These are phyloP conservation scores for Exophiala calicioides DNA, from an alignment of 2,329 filamentous ascomycete species.

Conservation along the genomic window DNA sequence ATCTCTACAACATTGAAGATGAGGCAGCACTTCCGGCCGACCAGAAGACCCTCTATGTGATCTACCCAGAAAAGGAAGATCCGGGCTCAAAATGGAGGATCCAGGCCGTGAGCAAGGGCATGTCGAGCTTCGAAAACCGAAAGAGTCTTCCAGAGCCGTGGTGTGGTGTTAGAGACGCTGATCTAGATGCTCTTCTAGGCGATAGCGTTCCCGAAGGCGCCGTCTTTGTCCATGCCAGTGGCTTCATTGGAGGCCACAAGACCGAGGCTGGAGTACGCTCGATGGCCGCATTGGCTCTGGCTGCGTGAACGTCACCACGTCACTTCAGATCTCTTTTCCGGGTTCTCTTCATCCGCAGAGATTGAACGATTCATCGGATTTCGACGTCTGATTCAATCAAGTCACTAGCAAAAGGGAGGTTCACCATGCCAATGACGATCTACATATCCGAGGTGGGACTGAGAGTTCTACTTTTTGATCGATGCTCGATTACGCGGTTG, in stretches of 20 bases:
- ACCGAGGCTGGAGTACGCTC: slow-evolving; percentile 82
- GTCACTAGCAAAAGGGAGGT: no score
- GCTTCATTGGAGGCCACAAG: slow-evolving; percentile 95
- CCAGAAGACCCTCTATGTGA: slow-evolving; percentile 75
- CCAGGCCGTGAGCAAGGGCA: slow-evolving; percentile 81
- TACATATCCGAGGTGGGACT: no score
- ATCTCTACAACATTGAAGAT: slow-evolving; percentile 83
- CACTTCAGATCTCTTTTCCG: background rate
- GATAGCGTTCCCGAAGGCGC: slow-evolving; percentile 56
- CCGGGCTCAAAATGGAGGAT: slow-evolving; percentile 87
- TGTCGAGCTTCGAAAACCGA: slow-evolving; percentile 86
- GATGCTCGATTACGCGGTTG: background rate
- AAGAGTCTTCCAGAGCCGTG: slow-evolving; percentile 88
- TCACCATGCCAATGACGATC: no score
- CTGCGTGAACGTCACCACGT: slow-evolving; percentile 15
- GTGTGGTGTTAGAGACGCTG: slow-evolving; percentile 85
- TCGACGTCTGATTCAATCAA: no score
- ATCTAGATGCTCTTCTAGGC: slow-evolving; percentile 65
- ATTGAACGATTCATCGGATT: no score
- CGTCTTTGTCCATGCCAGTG: slow-evolving; percentile 90
- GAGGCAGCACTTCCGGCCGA: slow-evolving; percentile 48
- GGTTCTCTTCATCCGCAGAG: background rate
- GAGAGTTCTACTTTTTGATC: background rate
- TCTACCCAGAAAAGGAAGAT: slow-evolving; percentile 81
- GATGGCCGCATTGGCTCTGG: slow-evolving; percentile 64